A percentile compares a stretch with the other conserved stretches of the same genome.
Evolutionary conservation across 768 basidiomycete genomes (phyloP).

Genomic region (Amanita molliuscula): DNA sequence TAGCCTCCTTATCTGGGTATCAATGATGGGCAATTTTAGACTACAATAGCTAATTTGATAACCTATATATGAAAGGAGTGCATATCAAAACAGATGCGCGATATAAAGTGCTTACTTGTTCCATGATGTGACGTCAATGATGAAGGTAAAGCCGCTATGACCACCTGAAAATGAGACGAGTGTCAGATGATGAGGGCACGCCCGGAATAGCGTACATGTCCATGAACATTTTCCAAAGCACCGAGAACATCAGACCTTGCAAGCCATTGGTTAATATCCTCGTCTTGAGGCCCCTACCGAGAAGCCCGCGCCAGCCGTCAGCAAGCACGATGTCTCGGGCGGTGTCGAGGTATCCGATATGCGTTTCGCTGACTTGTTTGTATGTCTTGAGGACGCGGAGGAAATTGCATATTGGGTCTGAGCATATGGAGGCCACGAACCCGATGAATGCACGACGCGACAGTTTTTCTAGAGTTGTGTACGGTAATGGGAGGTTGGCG

Average conservation of each 20-base stretch:
- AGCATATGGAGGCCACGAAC: constrained; percentile 76
- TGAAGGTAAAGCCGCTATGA: too few relatives aligned
- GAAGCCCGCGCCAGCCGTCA: constrained; percentile 73
- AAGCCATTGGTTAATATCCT: constrained; percentile 84
- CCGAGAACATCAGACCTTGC: constrained; percentile 84
- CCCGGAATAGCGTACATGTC: constrained; percentile 47
- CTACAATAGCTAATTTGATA: too few relatives aligned
- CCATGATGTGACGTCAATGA: too few relatives aligned
- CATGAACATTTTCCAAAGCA: constrained; percentile 86
- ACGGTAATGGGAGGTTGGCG: constrained; percentile 44
- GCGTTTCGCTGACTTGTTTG: constrained; percentile 77
- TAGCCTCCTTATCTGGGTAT: too few relatives aligned
- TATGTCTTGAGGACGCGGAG: constrained; percentile 94
- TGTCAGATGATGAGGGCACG: too few relatives aligned
- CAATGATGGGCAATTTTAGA: too few relatives aligned
- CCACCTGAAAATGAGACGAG: too few relatives aligned
- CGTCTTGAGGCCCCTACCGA: constrained; percentile 86
- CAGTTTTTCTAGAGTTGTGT: constrained; percentile 47
- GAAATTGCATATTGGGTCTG: constrained; percentile 82
- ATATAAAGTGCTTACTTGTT: too few relatives aligned
- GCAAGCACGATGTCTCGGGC: constrained; percentile 63
- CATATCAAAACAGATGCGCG: too few relatives aligned
- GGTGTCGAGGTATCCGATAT: constrained; percentile 71
- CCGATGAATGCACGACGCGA: constrained; percentile 84
- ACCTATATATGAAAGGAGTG: too few relatives aligned